Percentiles rank a stretch among this genome's conserved stretches.
Evolutionary conservation across 2,329 filamentous ascomycete species (phyloP).

Genomic region (Colletotrichum nymphaeae): DNA sequence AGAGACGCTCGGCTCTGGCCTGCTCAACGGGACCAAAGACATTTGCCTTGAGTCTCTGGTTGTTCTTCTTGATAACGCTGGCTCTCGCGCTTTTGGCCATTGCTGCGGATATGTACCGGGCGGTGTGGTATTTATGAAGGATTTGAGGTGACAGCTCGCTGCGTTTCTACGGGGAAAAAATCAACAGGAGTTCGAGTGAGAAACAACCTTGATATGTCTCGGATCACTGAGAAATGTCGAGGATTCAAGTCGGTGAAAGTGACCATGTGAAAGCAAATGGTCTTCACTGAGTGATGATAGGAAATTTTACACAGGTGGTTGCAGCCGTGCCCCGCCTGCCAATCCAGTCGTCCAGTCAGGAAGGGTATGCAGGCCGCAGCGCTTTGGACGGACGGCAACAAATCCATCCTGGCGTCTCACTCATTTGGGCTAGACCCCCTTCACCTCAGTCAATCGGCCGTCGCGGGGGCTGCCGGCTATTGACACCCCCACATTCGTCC

Average conservation of each 20-base stretch:
- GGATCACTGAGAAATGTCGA: neutral
- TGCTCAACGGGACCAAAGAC: constrained; percentile 87
- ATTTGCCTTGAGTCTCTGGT: constrained; percentile 79
- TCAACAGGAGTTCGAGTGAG: neutral
- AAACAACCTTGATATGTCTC: neutral
- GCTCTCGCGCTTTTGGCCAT: constrained; percentile 93
- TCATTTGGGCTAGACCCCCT: constrained; percentile 15
- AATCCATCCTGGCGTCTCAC: constrained; percentile 13
- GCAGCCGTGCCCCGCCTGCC: constrained; percentile 21
- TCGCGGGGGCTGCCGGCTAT: constrained; percentile 25
- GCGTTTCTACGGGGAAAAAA: neutral
- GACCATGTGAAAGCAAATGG: constrained; percentile 7
- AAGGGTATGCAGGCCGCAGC: neutral
- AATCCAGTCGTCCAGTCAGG: neutral
- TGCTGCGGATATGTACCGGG: constrained; percentile 41
- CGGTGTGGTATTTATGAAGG: constrained; percentile 14
- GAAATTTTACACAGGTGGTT: constrained; percentile 29
- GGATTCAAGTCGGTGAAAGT: neutral
- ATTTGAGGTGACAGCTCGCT: neutral
- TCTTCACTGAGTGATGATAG: neutral
- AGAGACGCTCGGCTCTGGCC: constrained; percentile 84
- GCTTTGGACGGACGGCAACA: neutral
- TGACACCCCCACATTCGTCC: constrained; percentile 14
- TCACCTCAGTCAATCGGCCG: neutral
- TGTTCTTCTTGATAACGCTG: constrained; percentile 85